A percentile compares a stretch with the other conserved stretches of the same genome.
phyloP scores from a whole-genome alignment of 495 filamentous ascomycete species.

The Cetradonia linearis region DNA sequence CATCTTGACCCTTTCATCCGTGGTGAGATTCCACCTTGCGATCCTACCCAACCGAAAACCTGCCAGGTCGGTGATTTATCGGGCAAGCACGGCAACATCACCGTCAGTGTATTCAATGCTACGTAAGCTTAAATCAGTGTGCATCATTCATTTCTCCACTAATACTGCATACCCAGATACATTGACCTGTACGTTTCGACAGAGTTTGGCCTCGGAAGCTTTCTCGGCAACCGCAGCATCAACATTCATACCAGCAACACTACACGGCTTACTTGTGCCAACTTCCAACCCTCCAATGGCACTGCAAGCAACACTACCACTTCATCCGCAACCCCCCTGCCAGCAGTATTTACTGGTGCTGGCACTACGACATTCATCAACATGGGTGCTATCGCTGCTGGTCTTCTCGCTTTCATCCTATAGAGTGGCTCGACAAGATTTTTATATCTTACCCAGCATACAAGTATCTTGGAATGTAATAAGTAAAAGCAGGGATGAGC shows the following conservation, averaged over 20 bases:
- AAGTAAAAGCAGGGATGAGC: conserved; percentile 1
- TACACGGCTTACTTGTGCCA: conserved; percentile 63
- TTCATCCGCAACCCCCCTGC: conserved; percentile 4
- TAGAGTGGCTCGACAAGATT: neutral
- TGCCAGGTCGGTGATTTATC: conserved; percentile 79
- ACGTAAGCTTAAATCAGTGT: neutral
- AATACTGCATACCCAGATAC: conserved; percentile 41
- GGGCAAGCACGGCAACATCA: conserved; percentile 70
- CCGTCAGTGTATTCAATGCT: conserved; percentile 15
- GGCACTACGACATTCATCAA: conserved; percentile 21
- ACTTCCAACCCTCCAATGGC: conserved; percentile 38
- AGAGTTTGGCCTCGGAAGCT: conserved; percentile 45
- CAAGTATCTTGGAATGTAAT: neutral
- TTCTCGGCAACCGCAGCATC: conserved; percentile 69
- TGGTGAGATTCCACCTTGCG: conserved; percentile 55
- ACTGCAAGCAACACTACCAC: conserved; percentile 12
- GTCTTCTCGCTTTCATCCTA: conserved; percentile 19
- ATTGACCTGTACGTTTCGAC: conserved; percentile 60
- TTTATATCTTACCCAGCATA: neutral
- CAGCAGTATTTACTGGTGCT: conserved; percentile 19
- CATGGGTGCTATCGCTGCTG: conserved; percentile 20
- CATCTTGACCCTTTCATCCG: conserved; percentile 62
- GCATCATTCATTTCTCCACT: neutral
- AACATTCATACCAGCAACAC: conserved; percentile 66
- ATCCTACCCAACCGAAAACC: conserved; percentile 47